Conservation (phyloP, 2,329 filamentous ascomycete genomes). For the Curvularia hawaiiensis region DNA sequence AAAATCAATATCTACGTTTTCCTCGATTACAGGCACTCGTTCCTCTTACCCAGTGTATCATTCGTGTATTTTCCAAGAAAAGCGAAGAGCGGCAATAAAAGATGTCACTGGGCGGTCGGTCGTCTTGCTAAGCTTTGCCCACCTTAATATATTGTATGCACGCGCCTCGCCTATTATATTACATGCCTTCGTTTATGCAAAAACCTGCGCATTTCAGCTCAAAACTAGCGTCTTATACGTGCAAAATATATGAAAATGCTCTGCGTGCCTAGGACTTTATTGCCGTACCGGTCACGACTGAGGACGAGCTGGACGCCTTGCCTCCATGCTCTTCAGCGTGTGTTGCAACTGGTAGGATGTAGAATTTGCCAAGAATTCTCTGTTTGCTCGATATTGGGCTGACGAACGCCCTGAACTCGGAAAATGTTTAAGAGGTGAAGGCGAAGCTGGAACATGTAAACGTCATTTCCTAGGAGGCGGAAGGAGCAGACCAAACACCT, state of each 20-base stretch:
- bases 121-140: background rate
- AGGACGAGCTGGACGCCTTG: background rate
- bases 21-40: background rate
- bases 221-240: background rate
- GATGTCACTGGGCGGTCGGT: background rate
- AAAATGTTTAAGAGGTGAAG: background rate
- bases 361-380: background rate
- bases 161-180: slow-evolving; percentile 1
- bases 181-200: background rate
- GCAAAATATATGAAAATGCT: background rate
- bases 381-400: background rate
- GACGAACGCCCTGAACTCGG: background rate
- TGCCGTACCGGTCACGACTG: background rate
- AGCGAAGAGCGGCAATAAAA: background rate
- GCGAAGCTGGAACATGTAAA: background rate
- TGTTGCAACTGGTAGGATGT: background rate
- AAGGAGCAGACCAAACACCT: background rate
- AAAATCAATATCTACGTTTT: background rate
- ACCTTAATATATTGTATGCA: slow-evolving; percentile 1
- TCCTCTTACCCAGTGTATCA: background rate
- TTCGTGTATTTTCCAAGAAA: background rate
- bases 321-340: background rate
- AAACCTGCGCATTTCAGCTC: slow-evolving; percentile 19
- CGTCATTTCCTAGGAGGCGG: background rate
- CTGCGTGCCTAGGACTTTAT: background rate